Base-by-base conservation (phyloP, 2,329 filamentous ascomycete genomes). In the Harringtonia lauricola region DNA sequence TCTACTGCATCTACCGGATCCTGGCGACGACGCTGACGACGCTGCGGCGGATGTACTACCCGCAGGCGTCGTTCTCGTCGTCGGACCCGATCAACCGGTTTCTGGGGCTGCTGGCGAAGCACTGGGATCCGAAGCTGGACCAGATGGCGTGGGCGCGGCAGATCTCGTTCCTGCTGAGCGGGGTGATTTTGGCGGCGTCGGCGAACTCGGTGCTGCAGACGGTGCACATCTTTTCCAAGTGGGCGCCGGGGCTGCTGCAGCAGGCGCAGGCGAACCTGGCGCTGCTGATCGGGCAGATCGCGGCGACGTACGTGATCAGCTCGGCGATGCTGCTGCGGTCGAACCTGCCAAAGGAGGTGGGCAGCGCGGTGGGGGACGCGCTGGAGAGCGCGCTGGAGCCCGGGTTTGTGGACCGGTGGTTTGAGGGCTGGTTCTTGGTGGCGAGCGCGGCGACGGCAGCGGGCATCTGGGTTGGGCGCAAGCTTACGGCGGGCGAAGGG, bases 1-100 rank as follows among this genome's bases (percentile, higher is more conserved):
- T 83, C 39, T 94, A 94, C 69, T 94, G 87, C 65, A 65, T 90
- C 29, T 94, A 92, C 63, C 83, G 87, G 43, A 83, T 94, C 50
- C 59, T 76, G 17, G 83, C 86, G 2, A 92, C 85, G 0, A 70
- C 71, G 0, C 56, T 89, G 6, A 81, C 83, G 2, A 81, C 78
- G 1, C 51, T 85, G 5, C 80, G 80, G 5, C 79, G 85, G 31
- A 51, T 65, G 42, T 70, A 70, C 46, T 64, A 66, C 44, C 63
- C 65, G 0, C 54, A 59, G 13, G 59, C 64, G 15, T 64, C 75
- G 31, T 81, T 86, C 61, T 73, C 81, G 24, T 76, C 76, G 42
- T 81, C 79, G 15, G 88, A 94, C 57, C 87, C 87, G 1, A 84
- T 94, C 58, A 94, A 84, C 64, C 83, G 86, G 50, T 72, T 90